phyloP scores from a whole-genome alignment of 73 alveolate species.

The Paramecium octaurelia region DNA sequence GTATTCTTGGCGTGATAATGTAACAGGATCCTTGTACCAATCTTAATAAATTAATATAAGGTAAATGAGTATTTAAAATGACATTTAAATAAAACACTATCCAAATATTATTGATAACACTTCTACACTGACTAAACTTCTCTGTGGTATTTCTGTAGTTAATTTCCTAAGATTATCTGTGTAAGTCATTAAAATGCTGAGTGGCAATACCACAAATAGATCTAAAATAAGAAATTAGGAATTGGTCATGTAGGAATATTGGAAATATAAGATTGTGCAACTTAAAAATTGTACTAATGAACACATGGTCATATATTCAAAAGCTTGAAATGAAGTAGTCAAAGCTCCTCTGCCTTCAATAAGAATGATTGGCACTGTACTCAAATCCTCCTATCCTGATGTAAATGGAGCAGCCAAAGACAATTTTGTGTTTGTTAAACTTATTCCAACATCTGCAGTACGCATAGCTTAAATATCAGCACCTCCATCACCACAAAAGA shows the following conservation, averaged over 20 bases:
- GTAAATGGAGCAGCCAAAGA: constrained; percentile 45
- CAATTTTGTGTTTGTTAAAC: neutral
- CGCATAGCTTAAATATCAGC: constrained; percentile 33
- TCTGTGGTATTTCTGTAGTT: neutral
- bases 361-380: neutral
- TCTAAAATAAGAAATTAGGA: constrained; percentile 21
- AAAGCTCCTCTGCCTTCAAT: constrained; percentile 35
- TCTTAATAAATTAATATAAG: neutral
- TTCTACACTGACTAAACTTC: neutral
- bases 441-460: constrained; percentile 39
- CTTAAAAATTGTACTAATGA: constrained; percentile 28
- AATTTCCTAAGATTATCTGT: neutral
- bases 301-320: constrained; percentile 23
- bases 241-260: constrained; percentile 28
- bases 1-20: neutral
- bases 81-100: neutral
- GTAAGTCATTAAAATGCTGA: constrained; percentile 25
- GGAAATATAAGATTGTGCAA: constrained; percentile 31
- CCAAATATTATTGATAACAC: neutral
- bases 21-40: constrained; percentile 7
- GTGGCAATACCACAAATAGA: constrained; percentile 4
- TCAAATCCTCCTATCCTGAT: neutral
- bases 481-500: constrained; percentile 41
- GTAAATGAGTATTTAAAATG: neutral
- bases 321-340: neutral